These are phyloP conservation scores for Colletotrichum tabaci DNA, from an alignment of 2,329 filamentous ascomycete genomes.

Conservation along the genomic window DNA sequence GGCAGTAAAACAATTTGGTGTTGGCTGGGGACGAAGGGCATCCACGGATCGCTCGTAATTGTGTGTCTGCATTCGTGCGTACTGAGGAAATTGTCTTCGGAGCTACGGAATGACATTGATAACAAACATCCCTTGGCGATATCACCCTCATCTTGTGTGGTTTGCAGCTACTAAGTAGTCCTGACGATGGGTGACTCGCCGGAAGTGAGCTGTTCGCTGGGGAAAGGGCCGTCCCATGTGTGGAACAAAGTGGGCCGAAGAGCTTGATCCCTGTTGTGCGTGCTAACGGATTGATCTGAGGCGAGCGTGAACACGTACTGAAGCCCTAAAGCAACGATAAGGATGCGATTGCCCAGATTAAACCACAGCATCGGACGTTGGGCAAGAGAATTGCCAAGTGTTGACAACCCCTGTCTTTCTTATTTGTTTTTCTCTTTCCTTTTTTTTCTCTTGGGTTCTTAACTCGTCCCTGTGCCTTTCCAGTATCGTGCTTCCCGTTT, in stretches of 20 bases:
- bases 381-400: not conserved
- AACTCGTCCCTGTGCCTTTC: not conserved
- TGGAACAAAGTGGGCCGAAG: slow-evolving; percentile 12
- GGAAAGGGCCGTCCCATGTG: slow-evolving; percentile 8
- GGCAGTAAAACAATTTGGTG: slow-evolving; percentile 9
- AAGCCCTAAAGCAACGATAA: not conserved
- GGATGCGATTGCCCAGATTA: slow-evolving; percentile 11
- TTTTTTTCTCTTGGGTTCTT: not conserved
- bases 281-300: slow-evolving; percentile 3
- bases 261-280: slow-evolving; percentile 13
- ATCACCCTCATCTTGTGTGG: slow-evolving; percentile 2
- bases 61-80: slow-evolving; percentile 4
- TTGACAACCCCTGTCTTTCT: not conserved
- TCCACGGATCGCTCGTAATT: slow-evolving; percentile 8
- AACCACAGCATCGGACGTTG: not conserved
- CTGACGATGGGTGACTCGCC: slow-evolving; percentile 13
- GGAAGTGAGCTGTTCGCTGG: not conserved
- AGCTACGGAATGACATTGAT: slow-evolving; percentile 17
- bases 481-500: not conserved
- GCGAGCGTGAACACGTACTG: slow-evolving; percentile 19
- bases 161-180: not conserved
- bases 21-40: slow-evolving; percentile 18
- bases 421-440: not conserved
- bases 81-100: slow-evolving; percentile 8
- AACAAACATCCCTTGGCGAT: not conserved